Evolutionary conservation across 345 rosid species (phyloP).

Genomic region (Gynandropsis gynandra): DNA sequence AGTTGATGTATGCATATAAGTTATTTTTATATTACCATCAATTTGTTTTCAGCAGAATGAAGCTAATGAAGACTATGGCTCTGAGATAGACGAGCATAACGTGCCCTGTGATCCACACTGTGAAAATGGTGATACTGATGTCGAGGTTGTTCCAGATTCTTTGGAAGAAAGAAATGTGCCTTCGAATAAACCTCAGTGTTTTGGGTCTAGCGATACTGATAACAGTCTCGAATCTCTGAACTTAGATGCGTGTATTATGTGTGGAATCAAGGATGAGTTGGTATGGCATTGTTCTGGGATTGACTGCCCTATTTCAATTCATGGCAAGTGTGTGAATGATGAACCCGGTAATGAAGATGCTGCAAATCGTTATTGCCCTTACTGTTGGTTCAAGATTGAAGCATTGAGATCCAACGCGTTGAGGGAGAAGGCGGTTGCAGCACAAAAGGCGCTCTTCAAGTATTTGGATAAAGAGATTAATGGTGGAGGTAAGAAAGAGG

Average conservation of each 20-base stretch:
- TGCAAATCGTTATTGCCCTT: slow-evolving; percentile 18
- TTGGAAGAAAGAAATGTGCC: slow-evolving; percentile 14
- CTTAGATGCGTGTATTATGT: slow-evolving; percentile 23
- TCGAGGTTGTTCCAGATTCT: slow-evolving; percentile 15
- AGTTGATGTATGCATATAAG: neutral
- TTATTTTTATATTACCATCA: neutral
- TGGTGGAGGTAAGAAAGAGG: neutral
- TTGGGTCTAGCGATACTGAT: slow-evolving; percentile 6
- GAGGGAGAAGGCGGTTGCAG: slow-evolving; percentile 3
- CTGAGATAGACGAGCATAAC: neutral
- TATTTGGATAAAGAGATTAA: slow-evolving; percentile 15
- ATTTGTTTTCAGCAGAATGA: slow-evolving; percentile 16
- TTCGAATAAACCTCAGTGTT: slow-evolving; percentile 20
- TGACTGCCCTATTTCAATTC: slow-evolving; percentile 20
- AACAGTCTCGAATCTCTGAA: neutral
- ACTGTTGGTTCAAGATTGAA: slow-evolving; percentile 20
- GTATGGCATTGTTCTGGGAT: slow-evolving; percentile 15
- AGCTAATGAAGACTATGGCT: slow-evolving; percentile 10
- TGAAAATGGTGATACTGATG: slow-evolving; percentile 7
- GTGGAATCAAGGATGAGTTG: slow-evolving; percentile 4
- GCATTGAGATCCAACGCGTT: neutral
- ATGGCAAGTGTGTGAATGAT: slow-evolving; percentile 18
- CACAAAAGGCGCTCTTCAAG: slow-evolving; percentile 17
- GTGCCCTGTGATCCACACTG: slow-evolving; percentile 4
- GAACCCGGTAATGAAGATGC: slow-evolving; percentile 16